Evolutionary conservation across 202 grass and related monocot species (phyloP).

Genomic region (Cymbopogon flexuosus): DNA sequence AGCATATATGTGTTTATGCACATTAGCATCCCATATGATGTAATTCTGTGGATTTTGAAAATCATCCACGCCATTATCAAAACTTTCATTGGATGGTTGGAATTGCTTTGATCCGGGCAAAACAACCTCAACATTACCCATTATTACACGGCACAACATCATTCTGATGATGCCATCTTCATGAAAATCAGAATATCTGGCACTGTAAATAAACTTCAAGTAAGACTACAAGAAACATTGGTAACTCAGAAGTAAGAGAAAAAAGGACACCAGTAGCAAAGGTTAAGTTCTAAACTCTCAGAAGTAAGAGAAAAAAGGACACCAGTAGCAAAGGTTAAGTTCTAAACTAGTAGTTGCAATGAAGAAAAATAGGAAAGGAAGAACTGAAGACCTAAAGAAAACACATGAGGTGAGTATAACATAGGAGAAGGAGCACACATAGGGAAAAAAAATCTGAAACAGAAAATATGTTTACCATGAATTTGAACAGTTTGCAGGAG

Average conservation of each 20-base stretch:
- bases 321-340: neutral
- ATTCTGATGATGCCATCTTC: slow-evolving; percentile 68
- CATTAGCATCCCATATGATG: slow-evolving; percentile 61
- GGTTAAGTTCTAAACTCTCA: neutral
- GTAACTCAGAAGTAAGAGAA: neutral
- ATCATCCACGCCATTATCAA: slow-evolving; percentile 75
- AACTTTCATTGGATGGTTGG: slow-evolving; percentile 56
- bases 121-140: slow-evolving; percentile 75
- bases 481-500: slow-evolving; percentile 61
- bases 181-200: slow-evolving; percentile 46
- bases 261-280: neutral
- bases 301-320: neutral
- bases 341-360: neutral
- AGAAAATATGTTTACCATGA: slow-evolving; percentile 51
- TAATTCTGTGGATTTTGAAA: slow-evolving; percentile 71
- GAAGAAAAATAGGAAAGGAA: neutral
- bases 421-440: neutral
- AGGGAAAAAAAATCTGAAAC: neutral
- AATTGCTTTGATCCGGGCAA: slow-evolving; percentile 62
- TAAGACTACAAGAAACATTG: slow-evolving; percentile 25
- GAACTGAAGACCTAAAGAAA: neutral
- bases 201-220: slow-evolving; percentile 42
- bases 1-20: slow-evolving; percentile 63
- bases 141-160: slow-evolving; percentile 78
- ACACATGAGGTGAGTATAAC: neutral